phyloP scores from a whole-genome alignment of 2,329 filamentous ascomycete genomes.

The Emmonsia crescens region DNA sequence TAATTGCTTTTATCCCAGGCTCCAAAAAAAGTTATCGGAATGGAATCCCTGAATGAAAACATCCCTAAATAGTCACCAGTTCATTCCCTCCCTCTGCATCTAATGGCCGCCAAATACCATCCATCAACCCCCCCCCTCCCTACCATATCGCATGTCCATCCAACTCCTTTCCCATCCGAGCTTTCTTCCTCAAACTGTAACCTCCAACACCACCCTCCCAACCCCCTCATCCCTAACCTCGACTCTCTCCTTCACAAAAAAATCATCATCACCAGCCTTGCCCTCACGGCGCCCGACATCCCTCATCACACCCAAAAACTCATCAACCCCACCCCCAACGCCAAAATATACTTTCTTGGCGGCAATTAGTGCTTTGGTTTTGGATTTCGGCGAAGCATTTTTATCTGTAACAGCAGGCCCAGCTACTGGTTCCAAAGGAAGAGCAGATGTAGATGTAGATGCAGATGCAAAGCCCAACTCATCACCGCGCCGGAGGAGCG shows the following conservation, averaged over 20 bases:
- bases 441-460: not conserved
- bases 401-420: not conserved
- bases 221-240: slow-evolving; percentile 35
- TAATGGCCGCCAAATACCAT: not conserved
- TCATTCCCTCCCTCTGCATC: not conserved
- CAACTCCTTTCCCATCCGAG: not conserved
- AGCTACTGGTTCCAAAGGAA: not conserved
- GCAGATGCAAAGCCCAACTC: not conserved
- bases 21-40: not conserved
- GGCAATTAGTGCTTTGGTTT: slow-evolving; percentile 44
- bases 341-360: slow-evolving; percentile 58
- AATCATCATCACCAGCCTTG: slow-evolving; percentile 11
- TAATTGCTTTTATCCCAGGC: not conserved
- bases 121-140: not conserved
- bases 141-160: not conserved
- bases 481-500: slow-evolving; percentile 28
- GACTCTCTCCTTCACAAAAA: slow-evolving; percentile 24
- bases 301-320: slow-evolving; percentile 35
- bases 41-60: not conserved
- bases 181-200: slow-evolving; percentile 12
- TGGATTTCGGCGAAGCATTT: not conserved
- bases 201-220: slow-evolving; percentile 33
- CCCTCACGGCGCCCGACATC: slow-evolving; percentile 15
- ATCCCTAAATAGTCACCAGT: no score
- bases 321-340: slow-evolving; percentile 54